phyloP scores from a whole-genome alignment of 257 asterid species.

The Lantana camara region DNA sequence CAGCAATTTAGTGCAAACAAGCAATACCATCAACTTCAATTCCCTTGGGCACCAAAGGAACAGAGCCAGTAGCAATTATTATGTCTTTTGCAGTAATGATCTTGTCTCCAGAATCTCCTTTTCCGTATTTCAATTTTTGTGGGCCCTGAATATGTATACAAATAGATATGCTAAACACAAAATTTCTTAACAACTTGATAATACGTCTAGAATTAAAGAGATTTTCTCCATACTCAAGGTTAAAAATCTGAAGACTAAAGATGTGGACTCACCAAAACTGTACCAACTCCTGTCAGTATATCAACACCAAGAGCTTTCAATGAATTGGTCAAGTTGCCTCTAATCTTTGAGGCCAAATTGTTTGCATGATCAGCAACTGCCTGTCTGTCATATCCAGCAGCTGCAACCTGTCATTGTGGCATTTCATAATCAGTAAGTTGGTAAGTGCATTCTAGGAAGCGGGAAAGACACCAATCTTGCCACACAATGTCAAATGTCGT shows the following conservation, averaged over 20 bases:
- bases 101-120: slow-evolving; percentile 61
- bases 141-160: slow-evolving; percentile 66
- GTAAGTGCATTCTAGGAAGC: slow-evolving; percentile 12
- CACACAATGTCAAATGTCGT: slow-evolving; percentile 1
- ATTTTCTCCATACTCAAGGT: slow-evolving; percentile 7
- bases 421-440: slow-evolving; percentile 25
- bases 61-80: slow-evolving; percentile 92
- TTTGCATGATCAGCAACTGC: slow-evolving; percentile 95
- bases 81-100: slow-evolving; percentile 83
- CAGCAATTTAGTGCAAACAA: slow-evolving; percentile 32
- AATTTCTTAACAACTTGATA: neutral
- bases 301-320: slow-evolving; percentile 92
- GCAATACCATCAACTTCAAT: slow-evolving; percentile 91
- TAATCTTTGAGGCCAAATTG: slow-evolving; percentile 85
- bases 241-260: slow-evolving; percentile 14
- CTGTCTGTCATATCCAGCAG: slow-evolving; percentile 91
- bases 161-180: slow-evolving; percentile 21
- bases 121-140: slow-evolving; percentile 84
- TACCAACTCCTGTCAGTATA: slow-evolving; percentile 88
- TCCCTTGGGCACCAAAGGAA: slow-evolving; percentile 93
- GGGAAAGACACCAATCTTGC: neutral
- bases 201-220: neutral
- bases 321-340: slow-evolving; percentile 90
- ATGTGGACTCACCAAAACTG: slow-evolving; percentile 65
- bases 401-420: slow-evolving; percentile 67